phyloP scores from a whole-genome alignment of 1,139 yeast genomes.

The Meyerozyma sp. region DNA sequence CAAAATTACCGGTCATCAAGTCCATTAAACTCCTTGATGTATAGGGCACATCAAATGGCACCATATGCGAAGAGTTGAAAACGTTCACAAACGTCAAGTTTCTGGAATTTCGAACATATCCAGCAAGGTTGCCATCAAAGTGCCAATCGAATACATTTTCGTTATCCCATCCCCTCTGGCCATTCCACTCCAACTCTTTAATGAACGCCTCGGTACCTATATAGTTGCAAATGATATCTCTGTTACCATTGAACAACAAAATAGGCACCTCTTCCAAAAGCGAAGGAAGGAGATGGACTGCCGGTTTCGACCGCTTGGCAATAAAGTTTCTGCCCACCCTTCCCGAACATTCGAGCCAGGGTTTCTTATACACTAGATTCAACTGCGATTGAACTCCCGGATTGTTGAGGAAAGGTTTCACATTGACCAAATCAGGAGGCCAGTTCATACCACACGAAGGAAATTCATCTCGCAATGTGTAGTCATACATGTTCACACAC shows the following conservation, averaged over 20 bases:
- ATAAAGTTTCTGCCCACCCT: conserved; percentile 49
- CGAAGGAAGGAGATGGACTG: conserved; percentile 61
- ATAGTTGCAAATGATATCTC: conserved; percentile 85
- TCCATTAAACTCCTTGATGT: conserved; percentile 68
- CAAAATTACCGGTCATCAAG: conserved; percentile 33
- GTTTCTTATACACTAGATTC: conserved; percentile 38
- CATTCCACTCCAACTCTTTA: conserved; percentile 62
- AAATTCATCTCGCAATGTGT: conserved; percentile 59
- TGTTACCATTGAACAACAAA: conserved; percentile 78
- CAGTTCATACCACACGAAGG: conserved; percentile 94
- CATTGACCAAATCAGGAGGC: conserved; percentile 70
- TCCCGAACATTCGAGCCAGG: conserved; percentile 77
- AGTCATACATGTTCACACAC: conserved; percentile 83
- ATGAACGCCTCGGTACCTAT: conserved; percentile 70
- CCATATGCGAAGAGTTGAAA: conserved; percentile 87
- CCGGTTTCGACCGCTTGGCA: conserved; percentile 52
- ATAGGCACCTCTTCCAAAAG: conserved; percentile 59
- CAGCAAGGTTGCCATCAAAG: conserved; percentile 43
- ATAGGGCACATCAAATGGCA: conserved; percentile 77
- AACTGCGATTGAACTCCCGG: conserved; percentile 55
- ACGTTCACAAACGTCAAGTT: conserved; percentile 76
- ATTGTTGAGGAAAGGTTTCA: conserved; percentile 55
- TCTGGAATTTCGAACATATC: conserved; percentile 51
- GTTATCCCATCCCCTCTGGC: conserved; percentile 50
- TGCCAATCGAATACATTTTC: conserved; percentile 42